Base-by-base conservation (phyloP, 352 stramenopile species). In the Pythium aquatile region DNA sequence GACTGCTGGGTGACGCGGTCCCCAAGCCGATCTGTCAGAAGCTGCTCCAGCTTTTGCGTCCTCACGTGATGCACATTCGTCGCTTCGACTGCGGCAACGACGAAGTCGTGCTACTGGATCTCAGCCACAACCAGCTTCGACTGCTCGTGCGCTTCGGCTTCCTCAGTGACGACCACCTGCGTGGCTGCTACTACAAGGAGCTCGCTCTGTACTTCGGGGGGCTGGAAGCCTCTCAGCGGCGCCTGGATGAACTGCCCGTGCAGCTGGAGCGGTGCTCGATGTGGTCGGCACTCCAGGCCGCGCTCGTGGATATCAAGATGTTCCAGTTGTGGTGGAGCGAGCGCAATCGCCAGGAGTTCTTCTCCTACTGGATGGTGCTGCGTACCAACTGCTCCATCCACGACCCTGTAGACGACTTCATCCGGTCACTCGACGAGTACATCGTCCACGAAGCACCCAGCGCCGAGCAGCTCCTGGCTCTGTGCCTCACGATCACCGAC, bases 291-390 rank as follows among this genome's bases (percentile, higher is more conserved):
- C 74, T 94, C 10, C 83, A 93, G 57, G 78, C 55, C 20, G 65
- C 76, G 24, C 78, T 94, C 7, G 83, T 92, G n/a, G 85, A 93
- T 56, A 91, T 94, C 61, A 85, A 87, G 59, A 92, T 93, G 84
- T 94, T 93, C 57, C 86, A 90, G 59, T 69, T 93, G 30, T 94
- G 86, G 86, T 93, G 86, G 86, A 75, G 68, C 60, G 79, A 84
- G 59, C 80, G 83, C 55, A 94, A 94, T 61, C 80, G 84, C 6
- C 79, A 93, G 56, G 83, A 91, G 46, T 87, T 90, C 65, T 88
- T 93, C 55, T 81, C 77, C 17, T 90, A 93, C 61, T 94, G 85
- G 85, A 82, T 80, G 58, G 81, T 87, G 28, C 54, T 93, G 40
- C 78, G 82, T 14, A 61, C 68, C 14, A 88, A 88, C 58, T 83